A percentile compares a stretch with the other conserved stretches of the same genome.
Evolutionary conservation across 2,329 filamentous ascomycete genomes (phyloP).

Genomic region (Drechslerella dactyloides): DNA sequence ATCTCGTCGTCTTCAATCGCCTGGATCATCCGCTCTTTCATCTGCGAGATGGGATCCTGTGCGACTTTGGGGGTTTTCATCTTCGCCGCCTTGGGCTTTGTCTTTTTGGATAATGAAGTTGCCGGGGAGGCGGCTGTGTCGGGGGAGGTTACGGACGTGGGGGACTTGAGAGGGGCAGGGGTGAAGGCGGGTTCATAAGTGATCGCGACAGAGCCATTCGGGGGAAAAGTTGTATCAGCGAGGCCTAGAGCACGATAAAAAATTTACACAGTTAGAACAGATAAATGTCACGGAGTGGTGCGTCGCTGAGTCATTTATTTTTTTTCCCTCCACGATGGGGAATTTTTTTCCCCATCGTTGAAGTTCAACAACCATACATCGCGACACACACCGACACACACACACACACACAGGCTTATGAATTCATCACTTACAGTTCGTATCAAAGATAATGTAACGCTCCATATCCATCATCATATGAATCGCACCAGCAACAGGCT

Average conservation of each 20-base stretch:
- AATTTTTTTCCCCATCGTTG: too few species aligned
- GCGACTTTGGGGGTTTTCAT: constrained; percentile 19
- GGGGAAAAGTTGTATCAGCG: constrained; percentile 26
- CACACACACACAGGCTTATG: too few species aligned
- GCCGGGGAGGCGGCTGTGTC: constrained; percentile 17
- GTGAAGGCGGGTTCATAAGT: constrained; percentile 33
- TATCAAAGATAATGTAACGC: constrained; percentile 39
- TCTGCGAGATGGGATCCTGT: constrained; percentile 34
- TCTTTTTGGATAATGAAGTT: constrained; percentile 11
- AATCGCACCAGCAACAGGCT: constrained; percentile 20
- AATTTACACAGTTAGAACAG: neutral
- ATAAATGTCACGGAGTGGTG: too few species aligned
- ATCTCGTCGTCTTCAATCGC: constrained; percentile 38
- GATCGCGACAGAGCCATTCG: constrained; percentile 28
- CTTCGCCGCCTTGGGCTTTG: constrained; percentile 14
- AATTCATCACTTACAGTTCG: constrained; percentile 40
- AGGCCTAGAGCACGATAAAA: constrained; percentile 10
- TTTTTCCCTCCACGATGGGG: too few species aligned
- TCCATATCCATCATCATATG: constrained; percentile 50
- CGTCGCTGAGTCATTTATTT: too few species aligned
- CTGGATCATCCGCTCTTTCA: constrained; percentile 44
- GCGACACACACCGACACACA: neutral
- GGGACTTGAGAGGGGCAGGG: constrained; percentile 21
- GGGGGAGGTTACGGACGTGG: constrained; percentile 27
- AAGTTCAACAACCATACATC: neutral